phyloP scores from a whole-genome alignment of 441 rosid genomes.

The Gossypium gossypioides region DNA sequence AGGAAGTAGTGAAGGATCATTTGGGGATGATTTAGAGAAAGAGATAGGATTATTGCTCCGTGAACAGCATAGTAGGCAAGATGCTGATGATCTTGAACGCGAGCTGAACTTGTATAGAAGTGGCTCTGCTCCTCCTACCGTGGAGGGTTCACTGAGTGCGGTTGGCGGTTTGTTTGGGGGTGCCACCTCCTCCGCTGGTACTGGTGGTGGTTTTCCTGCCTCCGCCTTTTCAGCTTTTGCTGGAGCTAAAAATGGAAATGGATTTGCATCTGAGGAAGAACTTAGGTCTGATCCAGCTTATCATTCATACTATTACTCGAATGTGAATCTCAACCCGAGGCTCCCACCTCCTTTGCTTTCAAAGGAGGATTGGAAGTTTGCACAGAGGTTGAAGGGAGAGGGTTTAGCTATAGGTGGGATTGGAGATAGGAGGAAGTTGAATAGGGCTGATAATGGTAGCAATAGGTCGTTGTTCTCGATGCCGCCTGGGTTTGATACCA shows the following conservation, averaged over 20 bases:
- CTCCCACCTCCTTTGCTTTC: slow-evolving; percentile 64
- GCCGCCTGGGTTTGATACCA: slow-evolving; percentile 80
- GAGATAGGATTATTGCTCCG: slow-evolving; percentile 60
- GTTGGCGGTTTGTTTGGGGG: slow-evolving; percentile 60
- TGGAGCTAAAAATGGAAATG: slow-evolving; percentile 37
- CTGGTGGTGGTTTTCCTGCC: background rate
- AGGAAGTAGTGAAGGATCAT: slow-evolving; percentile 63
- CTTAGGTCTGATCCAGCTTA: slow-evolving; percentile 88
- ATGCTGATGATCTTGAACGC: slow-evolving; percentile 58
- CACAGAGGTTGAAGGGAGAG: slow-evolving; percentile 74
- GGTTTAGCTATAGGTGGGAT: slow-evolving; percentile 54
- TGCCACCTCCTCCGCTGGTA: slow-evolving; percentile 24
- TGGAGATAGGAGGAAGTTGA: slow-evolving; percentile 69
- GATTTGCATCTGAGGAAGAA: slow-evolving; percentile 53
- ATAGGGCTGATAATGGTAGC: slow-evolving; percentile 33
- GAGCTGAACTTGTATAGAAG: slow-evolving; percentile 81
- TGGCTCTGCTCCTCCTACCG: slow-evolving; percentile 97
- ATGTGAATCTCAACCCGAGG: slow-evolving; percentile 86
- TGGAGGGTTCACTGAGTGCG: slow-evolving; percentile 78
- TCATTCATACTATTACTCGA: slow-evolving; percentile 62
- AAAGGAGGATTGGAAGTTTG: slow-evolving; percentile 1
- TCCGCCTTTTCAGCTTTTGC: slow-evolving; percentile 37
- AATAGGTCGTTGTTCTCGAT: slow-evolving; percentile 50
- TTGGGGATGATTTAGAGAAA: slow-evolving; percentile 63
- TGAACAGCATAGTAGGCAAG: slow-evolving; percentile 60